Percentiles rank a stretch among this genome's conserved stretches.
These are phyloP conservation scores for Boechera stricta DNA, from an alignment of 345 rosid species.

Conservation along the genomic window DNA sequence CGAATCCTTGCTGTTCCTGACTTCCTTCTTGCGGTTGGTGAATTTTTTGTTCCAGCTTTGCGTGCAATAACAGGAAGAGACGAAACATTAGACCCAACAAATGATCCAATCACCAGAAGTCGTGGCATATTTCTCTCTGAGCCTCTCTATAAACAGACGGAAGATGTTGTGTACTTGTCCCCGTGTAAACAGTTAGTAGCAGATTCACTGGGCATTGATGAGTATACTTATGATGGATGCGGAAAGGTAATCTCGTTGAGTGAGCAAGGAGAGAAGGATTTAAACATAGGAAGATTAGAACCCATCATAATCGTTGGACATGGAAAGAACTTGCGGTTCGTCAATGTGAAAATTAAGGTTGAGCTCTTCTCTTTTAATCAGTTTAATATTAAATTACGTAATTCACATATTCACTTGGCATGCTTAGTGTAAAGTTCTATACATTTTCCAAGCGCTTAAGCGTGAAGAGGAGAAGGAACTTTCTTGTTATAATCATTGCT, in stretches of 20 bases:
- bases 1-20: constrained; percentile 95
- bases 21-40: constrained; percentile 92
- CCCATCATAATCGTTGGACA: constrained; percentile 88
- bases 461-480: constrained; percentile 25
- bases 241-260: constrained; percentile 74
- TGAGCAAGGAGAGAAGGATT: constrained; percentile 60
- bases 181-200: constrained; percentile 79
- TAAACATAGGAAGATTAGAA: constrained; percentile 53
- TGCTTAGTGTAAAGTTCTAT: constrained; percentile 10
- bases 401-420: constrained; percentile 17
- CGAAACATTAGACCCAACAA: constrained; percentile 87
- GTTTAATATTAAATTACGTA: not conserved
- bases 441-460: constrained; percentile 23
- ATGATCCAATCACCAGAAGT: constrained; percentile 81
- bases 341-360: constrained; percentile 92
- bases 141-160: constrained; percentile 71
- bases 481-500: constrained; percentile 20
- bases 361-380: constrained; percentile 16
- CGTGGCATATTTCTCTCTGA: constrained; percentile 72
- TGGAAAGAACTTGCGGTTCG: constrained; percentile 91
- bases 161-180: constrained; percentile 84
- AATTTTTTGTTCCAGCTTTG: constrained; percentile 93
- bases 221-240: constrained; percentile 88
- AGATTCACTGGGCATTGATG: constrained; percentile 81
- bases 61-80: constrained; percentile 93